Conservation (phyloP, 2,329 filamentous ascomycete genomes). For the Gnomoniopsis smithogilvyi region DNA sequence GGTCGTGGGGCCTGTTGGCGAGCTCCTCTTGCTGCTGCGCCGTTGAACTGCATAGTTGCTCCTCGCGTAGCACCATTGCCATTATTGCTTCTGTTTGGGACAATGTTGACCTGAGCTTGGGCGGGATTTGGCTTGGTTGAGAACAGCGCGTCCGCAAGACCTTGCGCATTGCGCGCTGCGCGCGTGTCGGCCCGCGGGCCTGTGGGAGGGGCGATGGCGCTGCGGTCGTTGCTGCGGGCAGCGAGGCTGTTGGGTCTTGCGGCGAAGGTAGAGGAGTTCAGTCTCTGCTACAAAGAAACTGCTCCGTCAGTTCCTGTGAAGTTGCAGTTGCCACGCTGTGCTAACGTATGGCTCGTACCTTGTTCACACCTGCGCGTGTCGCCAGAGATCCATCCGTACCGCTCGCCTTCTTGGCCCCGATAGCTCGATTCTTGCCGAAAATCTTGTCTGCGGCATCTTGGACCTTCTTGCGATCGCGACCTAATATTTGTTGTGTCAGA, state of each 20-base stretch:
- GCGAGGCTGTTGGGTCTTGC: conserved; percentile 38
- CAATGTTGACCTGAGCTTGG: conserved; percentile 32
- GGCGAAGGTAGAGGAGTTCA: conserved; percentile 27
- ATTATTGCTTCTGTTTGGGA: conserved; percentile 20
- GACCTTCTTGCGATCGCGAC: conserved; percentile 68
- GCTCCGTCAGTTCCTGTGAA: not conserved
- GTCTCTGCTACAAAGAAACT: not conserved
- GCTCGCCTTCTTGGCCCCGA: conserved; percentile 49
- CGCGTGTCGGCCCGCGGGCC: conserved; percentile 29
- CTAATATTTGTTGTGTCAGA: conserved; percentile 30
- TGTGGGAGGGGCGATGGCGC: conserved; percentile 26
- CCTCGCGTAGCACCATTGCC: not conserved
- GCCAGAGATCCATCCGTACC: conserved; percentile 56
- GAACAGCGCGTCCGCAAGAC: conserved; percentile 32
- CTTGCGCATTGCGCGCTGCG: conserved; percentile 38
- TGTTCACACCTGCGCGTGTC: conserved; percentile 70
- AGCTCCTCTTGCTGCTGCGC: conserved; percentile 6
- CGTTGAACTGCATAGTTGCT: conserved; percentile 18
- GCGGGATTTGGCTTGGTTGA: conserved; percentile 34
- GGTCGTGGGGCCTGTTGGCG: conserved; percentile 27
- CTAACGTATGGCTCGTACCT: conserved; percentile 47
- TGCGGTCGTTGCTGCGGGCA: conserved; percentile 42
- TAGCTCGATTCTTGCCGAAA: conserved; percentile 58
- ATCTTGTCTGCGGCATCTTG: conserved; percentile 70
- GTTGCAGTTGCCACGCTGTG: conserved; percentile 31